These are phyloP conservation scores for Lentinus brumalis DNA, from an alignment of 768 basidiomycete species.

Conservation along the genomic window DNA sequence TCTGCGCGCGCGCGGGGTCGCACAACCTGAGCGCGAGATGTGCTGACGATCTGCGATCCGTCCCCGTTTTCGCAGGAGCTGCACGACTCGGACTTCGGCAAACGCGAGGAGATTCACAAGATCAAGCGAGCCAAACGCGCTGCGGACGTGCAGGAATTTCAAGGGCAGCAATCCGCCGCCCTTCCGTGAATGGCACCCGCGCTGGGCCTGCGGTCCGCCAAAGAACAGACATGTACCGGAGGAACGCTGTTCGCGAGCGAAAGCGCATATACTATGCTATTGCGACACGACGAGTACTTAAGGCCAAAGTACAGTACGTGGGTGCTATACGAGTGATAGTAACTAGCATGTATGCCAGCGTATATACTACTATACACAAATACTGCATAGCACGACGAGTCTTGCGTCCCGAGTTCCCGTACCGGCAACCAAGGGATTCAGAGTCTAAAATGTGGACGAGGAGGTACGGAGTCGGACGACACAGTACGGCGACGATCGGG, in stretches of 20 bases:
- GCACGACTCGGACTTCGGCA: slow-evolving; percentile 87
- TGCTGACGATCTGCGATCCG: background rate
- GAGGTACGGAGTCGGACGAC: too few species aligned
- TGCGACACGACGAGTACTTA: too few species aligned
- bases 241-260: background rate
- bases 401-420: too few species aligned
- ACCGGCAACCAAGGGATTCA: too few species aligned
- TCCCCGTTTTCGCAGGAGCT: slow-evolving; percentile 56
- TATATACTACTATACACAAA: too few species aligned
- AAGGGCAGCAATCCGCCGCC: background rate
- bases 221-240: background rate
- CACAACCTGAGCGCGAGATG: background rate
- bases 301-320: background rate
- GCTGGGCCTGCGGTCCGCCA: too few species aligned
- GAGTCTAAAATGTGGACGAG: too few species aligned
- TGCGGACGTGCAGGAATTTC: slow-evolving; percentile 20
- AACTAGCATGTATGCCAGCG: too few species aligned
- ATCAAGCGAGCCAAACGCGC: slow-evolving; percentile 49
- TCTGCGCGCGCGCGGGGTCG: too few species aligned
- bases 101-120: slow-evolving; percentile 81
- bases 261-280: background rate
- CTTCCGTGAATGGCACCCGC: background rate
- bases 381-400: too few species aligned
- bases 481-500: too few species aligned
- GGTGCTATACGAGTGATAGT: too few species aligned